Conservation (phyloP, 2,329 filamentous ascomycete species). For the Ceratocystis alfenasii region DNA sequence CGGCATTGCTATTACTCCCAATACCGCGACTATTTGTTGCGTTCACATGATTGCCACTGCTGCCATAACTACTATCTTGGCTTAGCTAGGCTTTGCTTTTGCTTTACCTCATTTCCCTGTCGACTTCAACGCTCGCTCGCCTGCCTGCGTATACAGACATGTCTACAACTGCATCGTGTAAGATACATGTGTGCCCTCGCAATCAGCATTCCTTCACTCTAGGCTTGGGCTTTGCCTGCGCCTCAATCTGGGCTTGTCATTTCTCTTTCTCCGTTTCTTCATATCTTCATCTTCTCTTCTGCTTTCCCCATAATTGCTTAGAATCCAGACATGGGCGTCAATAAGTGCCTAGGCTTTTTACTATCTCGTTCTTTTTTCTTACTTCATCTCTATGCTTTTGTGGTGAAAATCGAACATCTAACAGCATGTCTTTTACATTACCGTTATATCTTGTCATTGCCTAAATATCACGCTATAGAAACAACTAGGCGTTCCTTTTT, state of each 20-base stretch:
- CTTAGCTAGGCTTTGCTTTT: neutral
- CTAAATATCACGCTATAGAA: conserved; percentile 4
- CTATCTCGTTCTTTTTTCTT: neutral
- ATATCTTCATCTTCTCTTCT: neutral
- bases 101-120: neutral
- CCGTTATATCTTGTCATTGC: neutral
- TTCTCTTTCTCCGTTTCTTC: neutral
- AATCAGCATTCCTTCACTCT: neutral
- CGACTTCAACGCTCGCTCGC: neutral
- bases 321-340: conserved; percentile 2
- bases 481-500: neutral
- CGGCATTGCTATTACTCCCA: no score
- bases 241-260: neutral
- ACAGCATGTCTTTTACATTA: neutral
- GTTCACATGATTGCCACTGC: no score
- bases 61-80: neutral
- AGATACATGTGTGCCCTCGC: neutral
- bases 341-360: neutral
- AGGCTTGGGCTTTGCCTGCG: neutral
- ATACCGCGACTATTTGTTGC: no score
- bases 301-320: neutral
- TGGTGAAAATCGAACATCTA: neutral
- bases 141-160: neutral
- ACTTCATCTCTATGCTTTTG: conserved; percentile 1
- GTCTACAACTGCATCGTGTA: neutral